Base-by-base conservation (phyloP, 768 basidiomycete genomes). In the Pholiota microspora region DNA sequence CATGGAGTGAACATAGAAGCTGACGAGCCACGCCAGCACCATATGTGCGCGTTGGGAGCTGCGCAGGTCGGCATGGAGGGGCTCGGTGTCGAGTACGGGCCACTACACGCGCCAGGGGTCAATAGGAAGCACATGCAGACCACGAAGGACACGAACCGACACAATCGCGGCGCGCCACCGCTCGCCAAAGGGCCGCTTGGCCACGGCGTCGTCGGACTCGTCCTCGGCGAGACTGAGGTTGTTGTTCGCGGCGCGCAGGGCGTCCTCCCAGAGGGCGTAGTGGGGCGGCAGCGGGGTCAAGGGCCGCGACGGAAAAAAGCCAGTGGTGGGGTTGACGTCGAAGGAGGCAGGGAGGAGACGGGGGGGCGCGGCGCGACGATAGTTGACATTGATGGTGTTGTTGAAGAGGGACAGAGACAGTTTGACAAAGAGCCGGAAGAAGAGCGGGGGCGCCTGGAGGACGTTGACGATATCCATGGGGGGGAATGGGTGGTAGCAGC, bases 1-100 rank as follows among this genome's bases (percentile, higher is more conserved):
- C 34, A 82, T 78, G 1, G 91, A 91, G 71, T 98, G 95, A 23
- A 86, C 85, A 71, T 94, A 99, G 68, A 92, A 92, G 72, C 93
- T 90, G 42, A 90, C 77, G 44, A 98, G 81, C 79, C 89, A 97
- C 6, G 94, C 83, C 31, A 98, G 79, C 45, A 97, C 89, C 66
- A 88, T 77, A 73, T 98, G 94, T 1, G 93, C 94, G 45, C 94
- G 84, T 58, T 94, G 88, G 13, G 92, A 77, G 46, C 77, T 69
- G 27, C 85, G 83, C 27, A 83, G 68, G 59, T 90, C 80, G 36
- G 65, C 61, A 23, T 76, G 70, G 27, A 95, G 75, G 10, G 66
- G 61, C 27, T 75, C 70, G 9, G 80, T 83, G 49, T 81, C 77
- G 12, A 96, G 75, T 35, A 86, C 72, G 7, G 89, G 88, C 78